phyloP scores from a whole-genome alignment of 371 early-diverging fungal genomes.

The Synchytrium microbalum region DNA sequence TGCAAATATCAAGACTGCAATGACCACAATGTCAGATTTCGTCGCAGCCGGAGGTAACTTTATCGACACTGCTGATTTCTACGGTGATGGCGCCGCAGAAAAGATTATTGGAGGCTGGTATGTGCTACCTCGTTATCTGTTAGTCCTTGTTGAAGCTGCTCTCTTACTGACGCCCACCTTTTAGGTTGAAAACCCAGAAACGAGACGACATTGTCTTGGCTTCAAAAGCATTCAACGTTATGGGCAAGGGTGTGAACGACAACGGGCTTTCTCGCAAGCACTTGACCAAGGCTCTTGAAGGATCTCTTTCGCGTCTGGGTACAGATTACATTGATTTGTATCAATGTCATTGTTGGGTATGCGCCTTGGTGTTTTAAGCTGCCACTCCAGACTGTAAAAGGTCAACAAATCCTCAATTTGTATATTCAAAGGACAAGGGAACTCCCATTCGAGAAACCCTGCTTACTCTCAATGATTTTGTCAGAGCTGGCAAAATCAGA shows the following conservation, averaged over 20 bases:
- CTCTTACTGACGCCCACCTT: no score
- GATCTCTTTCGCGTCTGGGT: conserved; percentile 37
- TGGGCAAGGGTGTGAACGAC: conserved; percentile 15
- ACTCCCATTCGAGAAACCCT: conserved; percentile 36
- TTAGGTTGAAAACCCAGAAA: no score
- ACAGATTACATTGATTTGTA: conserved; percentile 29
- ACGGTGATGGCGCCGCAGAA: conserved; percentile 8
- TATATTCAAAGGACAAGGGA: not conserved
- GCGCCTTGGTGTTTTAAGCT: no score
- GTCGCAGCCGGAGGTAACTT: conserved; percentile 10
- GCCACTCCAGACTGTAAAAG: no score
- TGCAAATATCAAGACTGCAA: not conserved
- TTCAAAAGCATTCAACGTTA: not conserved
- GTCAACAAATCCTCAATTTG: no score
- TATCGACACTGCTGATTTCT: conserved; percentile 23
- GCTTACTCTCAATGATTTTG: conserved; percentile 40
- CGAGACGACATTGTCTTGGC: not conserved
- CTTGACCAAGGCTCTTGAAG: conserved; percentile 43
- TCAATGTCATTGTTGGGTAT: conserved; percentile 27
- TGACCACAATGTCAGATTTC: not conserved
- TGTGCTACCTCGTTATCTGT: no score
- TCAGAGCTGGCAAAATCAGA: conserved; percentile 31
- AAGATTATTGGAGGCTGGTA: no score
- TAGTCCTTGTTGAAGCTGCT: no score
- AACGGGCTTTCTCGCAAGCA: conserved; percentile 45